Evolutionary conservation across 2,329 filamentous ascomycete species (phyloP).

Genomic region (Talaromyces sp.): DNA sequence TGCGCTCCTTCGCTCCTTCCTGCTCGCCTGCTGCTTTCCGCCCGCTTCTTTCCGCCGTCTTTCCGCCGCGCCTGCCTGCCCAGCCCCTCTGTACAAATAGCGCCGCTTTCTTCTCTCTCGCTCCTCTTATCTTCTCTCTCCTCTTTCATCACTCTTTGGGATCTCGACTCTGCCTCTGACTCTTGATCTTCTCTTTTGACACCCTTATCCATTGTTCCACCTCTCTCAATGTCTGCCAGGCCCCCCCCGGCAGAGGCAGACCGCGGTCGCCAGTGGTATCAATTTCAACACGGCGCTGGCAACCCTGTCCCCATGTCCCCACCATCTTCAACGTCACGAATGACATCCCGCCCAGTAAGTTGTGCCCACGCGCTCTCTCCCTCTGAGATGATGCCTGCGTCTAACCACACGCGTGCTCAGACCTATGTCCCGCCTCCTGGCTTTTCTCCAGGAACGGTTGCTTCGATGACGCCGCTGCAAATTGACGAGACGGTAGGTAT

Average conservation of each 20-base stretch:
- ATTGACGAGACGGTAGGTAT: constrained; percentile 6
- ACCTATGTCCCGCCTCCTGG: not conserved
- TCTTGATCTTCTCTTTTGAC: not conserved
- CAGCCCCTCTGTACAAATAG: not conserved
- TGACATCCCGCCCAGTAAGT: constrained; percentile 2
- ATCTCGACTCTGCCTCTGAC: not conserved
- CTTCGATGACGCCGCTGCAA: not conserved
- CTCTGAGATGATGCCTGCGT: not conserved
- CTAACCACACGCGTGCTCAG: not conserved
- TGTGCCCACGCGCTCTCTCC: not conserved
- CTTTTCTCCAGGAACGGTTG: not conserved
- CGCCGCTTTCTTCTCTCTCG: not conserved
- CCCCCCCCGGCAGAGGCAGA: not conserved
- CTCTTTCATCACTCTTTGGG: not conserved
- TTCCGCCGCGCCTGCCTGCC: not conserved
- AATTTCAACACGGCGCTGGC: not conserved
- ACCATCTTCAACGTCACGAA: not conserved
- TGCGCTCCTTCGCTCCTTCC: not conserved
- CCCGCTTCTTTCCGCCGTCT: not conserved
- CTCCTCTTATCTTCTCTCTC: not conserved
- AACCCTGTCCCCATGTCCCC: not conserved
- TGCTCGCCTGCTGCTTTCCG: not conserved
- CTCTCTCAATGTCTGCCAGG: not conserved
- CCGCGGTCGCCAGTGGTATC: not conserved
- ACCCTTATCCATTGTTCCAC: not conserved